phyloP scores from a whole-genome alignment of 2,329 filamentous ascomycete genomes.

The Colletotrichum australisinense region DNA sequence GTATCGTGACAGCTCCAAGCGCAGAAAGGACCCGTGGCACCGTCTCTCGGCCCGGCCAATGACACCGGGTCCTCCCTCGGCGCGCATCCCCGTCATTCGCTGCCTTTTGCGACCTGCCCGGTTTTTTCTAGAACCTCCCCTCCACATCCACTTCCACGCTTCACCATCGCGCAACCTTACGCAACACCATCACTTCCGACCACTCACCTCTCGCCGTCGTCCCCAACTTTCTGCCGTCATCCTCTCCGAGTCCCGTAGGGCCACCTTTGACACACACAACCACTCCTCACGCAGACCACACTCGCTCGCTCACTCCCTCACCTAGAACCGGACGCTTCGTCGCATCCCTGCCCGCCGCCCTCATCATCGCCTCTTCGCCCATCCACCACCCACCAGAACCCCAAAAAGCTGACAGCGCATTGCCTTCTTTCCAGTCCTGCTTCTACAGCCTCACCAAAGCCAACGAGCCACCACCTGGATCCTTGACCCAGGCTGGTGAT shows the following conservation, averaged over 20 bases:
- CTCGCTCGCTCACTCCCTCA: not conserved
- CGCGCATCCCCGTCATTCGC: constrained; percentile 26
- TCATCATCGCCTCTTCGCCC: constrained; percentile 10
- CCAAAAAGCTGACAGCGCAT: constrained; percentile 35
- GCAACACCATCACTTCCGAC: not conserved
- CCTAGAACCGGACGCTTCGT: not conserved
- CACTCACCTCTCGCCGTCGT: constrained; percentile 4
- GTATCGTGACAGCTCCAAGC: not conserved
- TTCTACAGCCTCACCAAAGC: constrained; percentile 33
- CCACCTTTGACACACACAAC: constrained; percentile 17
- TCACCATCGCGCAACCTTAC: not conserved
- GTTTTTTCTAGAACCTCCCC: constrained; percentile 31
- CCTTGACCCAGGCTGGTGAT: constrained; percentile 34
- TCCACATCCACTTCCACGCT: constrained; percentile 24
- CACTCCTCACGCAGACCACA: constrained; percentile 12
- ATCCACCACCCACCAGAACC: constrained; percentile 3
- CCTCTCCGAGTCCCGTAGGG: constrained; percentile 19
- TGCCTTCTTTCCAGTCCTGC: constrained; percentile 25
- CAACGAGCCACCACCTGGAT: constrained; percentile 12
- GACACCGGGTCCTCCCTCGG: constrained; percentile 14
- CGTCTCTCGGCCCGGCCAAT: constrained; percentile 29
- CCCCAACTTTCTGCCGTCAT: constrained; percentile 32
- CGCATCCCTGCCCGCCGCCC: constrained; percentile 21
- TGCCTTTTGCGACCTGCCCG: not conserved
- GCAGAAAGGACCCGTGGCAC: not conserved